These are phyloP conservation scores for Cercophora newfieldiana DNA, from an alignment of 495 filamentous ascomycete genomes.

Conservation along the genomic window DNA sequence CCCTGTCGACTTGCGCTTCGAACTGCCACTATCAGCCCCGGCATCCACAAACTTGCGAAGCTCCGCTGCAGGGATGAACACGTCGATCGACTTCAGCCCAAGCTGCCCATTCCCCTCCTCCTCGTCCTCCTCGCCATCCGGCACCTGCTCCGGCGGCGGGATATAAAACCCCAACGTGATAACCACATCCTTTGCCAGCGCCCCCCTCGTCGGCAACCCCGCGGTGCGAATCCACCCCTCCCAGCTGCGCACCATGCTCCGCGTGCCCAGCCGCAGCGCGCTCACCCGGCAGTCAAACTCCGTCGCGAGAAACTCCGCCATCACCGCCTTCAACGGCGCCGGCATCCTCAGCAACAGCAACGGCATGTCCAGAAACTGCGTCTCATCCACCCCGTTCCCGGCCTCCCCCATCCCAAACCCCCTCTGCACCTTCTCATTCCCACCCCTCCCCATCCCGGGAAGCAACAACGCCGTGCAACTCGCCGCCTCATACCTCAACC, in stretches of 20 bases:
- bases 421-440: neutral
- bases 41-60: slow-evolving; percentile 27
- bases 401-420: slow-evolving; percentile 11
- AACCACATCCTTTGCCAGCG: slow-evolving; percentile 39
- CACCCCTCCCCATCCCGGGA: slow-evolving; percentile 27
- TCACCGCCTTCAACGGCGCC: slow-evolving; percentile 37
- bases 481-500: slow-evolving; percentile 43
- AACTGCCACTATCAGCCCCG: neutral
- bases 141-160: slow-evolving; percentile 18
- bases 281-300: slow-evolving; percentile 51
- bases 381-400: slow-evolving; percentile 5
- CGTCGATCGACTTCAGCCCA: slow-evolving; percentile 44
- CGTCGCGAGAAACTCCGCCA: slow-evolving; percentile 46
- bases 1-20: slow-evolving; percentile 13
- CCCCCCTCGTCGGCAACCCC: slow-evolving; percentile 19
- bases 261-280: slow-evolving; percentile 43
- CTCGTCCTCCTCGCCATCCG: neutral
- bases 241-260: slow-evolving; percentile 39
- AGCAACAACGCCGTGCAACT: slow-evolving; percentile 43
- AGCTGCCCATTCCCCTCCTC: slow-evolving; percentile 13
- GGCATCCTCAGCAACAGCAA: slow-evolving; percentile 50
- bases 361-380: slow-evolving; percentile 39
- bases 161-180: slow-evolving; percentile 45
- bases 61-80: slow-evolving; percentile 42
- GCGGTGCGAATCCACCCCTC: slow-evolving; percentile 43